Evolutionary conservation across 2,329 filamentous ascomycete species (phyloP).

Genomic region (Aureobasidium subglaciale): DNA sequence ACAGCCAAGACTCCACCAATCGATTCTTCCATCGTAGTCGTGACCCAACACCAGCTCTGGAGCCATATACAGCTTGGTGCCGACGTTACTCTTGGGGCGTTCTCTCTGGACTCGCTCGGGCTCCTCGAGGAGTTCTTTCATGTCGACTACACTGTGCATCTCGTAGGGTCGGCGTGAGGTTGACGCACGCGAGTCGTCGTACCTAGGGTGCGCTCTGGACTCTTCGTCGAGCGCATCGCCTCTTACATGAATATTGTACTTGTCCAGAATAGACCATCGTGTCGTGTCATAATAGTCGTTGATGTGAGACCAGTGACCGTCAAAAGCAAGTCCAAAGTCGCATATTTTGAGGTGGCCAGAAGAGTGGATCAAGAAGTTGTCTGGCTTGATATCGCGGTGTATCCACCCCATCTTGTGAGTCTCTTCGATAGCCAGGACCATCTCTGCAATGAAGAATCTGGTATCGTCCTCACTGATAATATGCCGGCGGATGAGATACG

Average conservation of each 20-base stretch:
- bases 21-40: slow-evolving; percentile 83
- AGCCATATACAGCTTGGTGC: slow-evolving; percentile 97
- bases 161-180: slow-evolving; percentile 14
- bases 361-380: slow-evolving; percentile 88
- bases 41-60: slow-evolving; percentile 82
- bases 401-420: slow-evolving; percentile 84
- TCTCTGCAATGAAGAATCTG: slow-evolving; percentile 86
- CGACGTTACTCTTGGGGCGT: slow-evolving; percentile 76
- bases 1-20: slow-evolving; percentile 94
- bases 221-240: slow-evolving; percentile 67
- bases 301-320: slow-evolving; percentile 91
- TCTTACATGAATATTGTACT: slow-evolving; percentile 63
- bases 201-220: slow-evolving; percentile 31
- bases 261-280: slow-evolving; percentile 69
- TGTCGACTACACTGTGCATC: slow-evolving; percentile 20
- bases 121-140: slow-evolving; percentile 33
- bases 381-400: slow-evolving; percentile 91
- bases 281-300: slow-evolving; percentile 79
- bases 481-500: slow-evolving; percentile 76
- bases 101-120: slow-evolving; percentile 52
- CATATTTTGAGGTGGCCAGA: slow-evolving; percentile 91
- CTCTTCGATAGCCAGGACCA: slow-evolving; percentile 92
- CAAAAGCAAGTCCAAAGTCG: slow-evolving; percentile 91
- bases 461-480: slow-evolving; percentile 71
- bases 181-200: slow-evolving; percentile 17